Evolutionary conservation across 2,329 filamentous ascomycete genomes (phyloP).

Genomic region (Neonectria neomacrospora): DNA sequence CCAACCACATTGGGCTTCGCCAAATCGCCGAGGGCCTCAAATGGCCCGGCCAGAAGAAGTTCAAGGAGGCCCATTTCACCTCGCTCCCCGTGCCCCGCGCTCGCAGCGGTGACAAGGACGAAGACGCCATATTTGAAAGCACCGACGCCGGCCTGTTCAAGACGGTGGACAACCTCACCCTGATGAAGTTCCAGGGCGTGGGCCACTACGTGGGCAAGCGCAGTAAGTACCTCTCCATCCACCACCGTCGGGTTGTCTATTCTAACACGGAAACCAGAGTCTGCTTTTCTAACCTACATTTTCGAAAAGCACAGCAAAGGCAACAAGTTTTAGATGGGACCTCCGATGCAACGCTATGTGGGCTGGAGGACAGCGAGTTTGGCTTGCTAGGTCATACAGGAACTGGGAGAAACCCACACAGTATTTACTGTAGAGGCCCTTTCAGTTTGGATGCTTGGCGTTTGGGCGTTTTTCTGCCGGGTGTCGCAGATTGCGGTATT

Average conservation of each 20-base stretch:
- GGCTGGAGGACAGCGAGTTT: not conserved
- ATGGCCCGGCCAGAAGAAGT: not conserved
- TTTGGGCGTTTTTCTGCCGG: not conserved
- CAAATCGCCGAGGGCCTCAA: not conserved
- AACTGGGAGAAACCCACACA: not conserved
- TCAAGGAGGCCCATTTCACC: not conserved
- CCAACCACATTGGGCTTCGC: conserved; percentile 8
- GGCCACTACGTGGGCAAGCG: conserved; percentile 8
- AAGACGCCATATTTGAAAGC: no score
- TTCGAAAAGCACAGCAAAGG: not conserved
- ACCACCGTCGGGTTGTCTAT: no score
- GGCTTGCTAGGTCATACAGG: not conserved
- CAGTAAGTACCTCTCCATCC: not conserved
- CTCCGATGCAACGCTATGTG: not conserved
- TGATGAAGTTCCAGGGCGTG: not conserved
- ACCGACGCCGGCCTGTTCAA: not conserved
- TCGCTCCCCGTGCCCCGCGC: not conserved
- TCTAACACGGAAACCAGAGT: conserved; percentile 2
- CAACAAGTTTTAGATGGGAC: not conserved
- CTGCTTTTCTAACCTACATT: not conserved
- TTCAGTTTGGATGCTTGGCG: not conserved
- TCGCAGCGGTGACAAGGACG: not conserved
- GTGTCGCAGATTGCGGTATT: not conserved
- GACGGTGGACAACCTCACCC: not conserved
- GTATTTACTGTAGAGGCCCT: not conserved